phyloP scores from a whole-genome alignment of 2,329 filamentous ascomycete species.

The Trichoderma polysporum region DNA sequence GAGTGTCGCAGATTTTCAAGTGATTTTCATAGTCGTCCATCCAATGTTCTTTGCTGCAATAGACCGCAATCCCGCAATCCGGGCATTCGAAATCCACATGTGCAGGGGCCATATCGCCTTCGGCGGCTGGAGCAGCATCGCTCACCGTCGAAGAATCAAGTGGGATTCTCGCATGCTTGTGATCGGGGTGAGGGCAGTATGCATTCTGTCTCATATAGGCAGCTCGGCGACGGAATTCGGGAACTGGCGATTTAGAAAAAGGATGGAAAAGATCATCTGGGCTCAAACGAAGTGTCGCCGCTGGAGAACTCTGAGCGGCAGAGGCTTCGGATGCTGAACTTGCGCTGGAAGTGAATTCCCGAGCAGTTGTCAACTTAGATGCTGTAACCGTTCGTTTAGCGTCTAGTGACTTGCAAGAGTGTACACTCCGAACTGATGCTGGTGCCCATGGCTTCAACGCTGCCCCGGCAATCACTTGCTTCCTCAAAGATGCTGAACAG shows the following conservation, averaged over 20 bases:
- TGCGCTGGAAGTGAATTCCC: conserved; percentile 35
- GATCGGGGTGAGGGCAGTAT: conserved; percentile 86
- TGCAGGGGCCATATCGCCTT: conserved; percentile 63
- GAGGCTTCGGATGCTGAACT: conserved; percentile 31
- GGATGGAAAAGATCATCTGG: conserved; percentile 90
- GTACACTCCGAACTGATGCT: conserved; percentile 32
- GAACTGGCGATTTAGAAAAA: conserved; percentile 83
- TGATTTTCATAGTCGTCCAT: conserved; percentile 93
- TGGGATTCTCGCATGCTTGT: conserved; percentile 71
- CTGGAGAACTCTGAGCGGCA: conserved; percentile 27
- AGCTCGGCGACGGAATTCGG: conserved; percentile 82
- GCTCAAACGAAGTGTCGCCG: conserved; percentile 46
- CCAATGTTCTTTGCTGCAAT: conserved; percentile 94
- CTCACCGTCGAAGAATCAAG: conserved; percentile 64
- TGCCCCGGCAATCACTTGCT: conserved; percentile 30
- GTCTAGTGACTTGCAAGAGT: conserved; percentile 28
- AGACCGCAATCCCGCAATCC: conserved; percentile 90
- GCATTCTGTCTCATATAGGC: conserved; percentile 92
- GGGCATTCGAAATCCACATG: conserved; percentile 94
- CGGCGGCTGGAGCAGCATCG: conserved; percentile 53
- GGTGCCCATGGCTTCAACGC: conserved; percentile 30
- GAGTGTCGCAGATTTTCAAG: conserved; percentile 84
- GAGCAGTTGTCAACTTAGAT: conserved; percentile 24
- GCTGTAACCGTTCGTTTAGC: conserved; percentile 23
- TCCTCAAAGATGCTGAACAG: conserved; percentile 39